Evolutionary conservation across 208 protist genomes (phyloP).

Genomic region (Acanthamoeba divionensis): DNA sequence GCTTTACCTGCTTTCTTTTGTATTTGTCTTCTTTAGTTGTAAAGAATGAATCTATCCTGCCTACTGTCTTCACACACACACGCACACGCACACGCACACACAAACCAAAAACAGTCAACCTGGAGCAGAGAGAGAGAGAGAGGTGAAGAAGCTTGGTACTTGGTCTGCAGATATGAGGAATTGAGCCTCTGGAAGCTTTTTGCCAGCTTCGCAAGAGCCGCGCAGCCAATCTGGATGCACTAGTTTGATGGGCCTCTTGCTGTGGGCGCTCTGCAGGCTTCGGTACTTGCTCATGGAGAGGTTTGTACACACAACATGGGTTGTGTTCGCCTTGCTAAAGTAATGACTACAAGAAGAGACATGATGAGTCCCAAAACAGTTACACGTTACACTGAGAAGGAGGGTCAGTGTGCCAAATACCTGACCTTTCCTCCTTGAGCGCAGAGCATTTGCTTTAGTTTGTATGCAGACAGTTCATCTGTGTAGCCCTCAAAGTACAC

Average conservation of each 20-base stretch:
- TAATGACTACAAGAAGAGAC: background rate
- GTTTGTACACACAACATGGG: conserved; percentile 50
- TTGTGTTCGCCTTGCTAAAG: conserved; percentile 17
- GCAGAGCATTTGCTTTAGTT: conserved; percentile 42
- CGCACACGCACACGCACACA: background rate
- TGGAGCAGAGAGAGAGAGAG: background rate
- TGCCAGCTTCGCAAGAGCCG: background rate
- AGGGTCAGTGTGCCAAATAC: background rate
- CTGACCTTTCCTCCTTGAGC: conserved; percentile 5
- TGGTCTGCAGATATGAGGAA: conserved; percentile 24
- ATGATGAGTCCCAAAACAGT: background rate
- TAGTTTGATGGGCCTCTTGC: background rate
- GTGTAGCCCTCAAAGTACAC: conserved; percentile 53
- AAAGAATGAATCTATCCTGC: conserved; percentile 18
- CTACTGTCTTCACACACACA: background rate
- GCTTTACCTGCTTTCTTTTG: no score
- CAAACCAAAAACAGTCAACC: background rate
- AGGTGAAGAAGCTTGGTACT: background rate
- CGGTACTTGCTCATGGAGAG: background rate
- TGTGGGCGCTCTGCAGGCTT: background rate
- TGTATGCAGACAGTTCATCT: background rate
- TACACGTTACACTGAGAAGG: background rate
- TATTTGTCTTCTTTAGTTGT: background rate
- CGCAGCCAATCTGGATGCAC: conserved; percentile 49
- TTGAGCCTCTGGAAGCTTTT: conserved; percentile 44